Conservation (phyloP, 495 filamentous ascomycete genomes). For the Aspergillus leporis region DNA sequence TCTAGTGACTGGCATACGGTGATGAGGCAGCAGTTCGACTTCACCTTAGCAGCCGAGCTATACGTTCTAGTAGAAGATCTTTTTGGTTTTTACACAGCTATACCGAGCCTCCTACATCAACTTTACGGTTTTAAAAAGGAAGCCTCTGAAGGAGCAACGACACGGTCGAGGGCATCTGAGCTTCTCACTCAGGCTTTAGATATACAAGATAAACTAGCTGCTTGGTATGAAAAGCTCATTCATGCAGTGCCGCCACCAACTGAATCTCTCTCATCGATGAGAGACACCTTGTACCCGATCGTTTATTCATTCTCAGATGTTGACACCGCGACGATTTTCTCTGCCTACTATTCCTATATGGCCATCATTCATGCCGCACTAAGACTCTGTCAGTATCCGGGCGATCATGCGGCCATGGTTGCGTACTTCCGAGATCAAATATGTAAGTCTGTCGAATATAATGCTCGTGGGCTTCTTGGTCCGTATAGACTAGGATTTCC, state of each 20-base stretch:
- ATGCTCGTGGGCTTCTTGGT: slow-evolving; percentile 29
- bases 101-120: slow-evolving; percentile 34
- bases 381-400: slow-evolving; percentile 27
- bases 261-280: slow-evolving; percentile 22
- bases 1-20: slow-evolving; percentile 32
- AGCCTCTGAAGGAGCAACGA: slow-evolving; percentile 15
- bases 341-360: slow-evolving; percentile 37
- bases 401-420: slow-evolving; percentile 29
- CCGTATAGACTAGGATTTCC: slow-evolving; percentile 36
- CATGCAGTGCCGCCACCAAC: slow-evolving; percentile 22
- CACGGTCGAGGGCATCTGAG: slow-evolving; percentile 18
- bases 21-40: slow-evolving; percentile 29
- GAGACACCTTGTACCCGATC: slow-evolving; percentile 26
- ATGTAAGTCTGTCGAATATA: slow-evolving; percentile 38
- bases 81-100: slow-evolving; percentile 33
- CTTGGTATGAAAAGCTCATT: slow-evolving; percentile 31
- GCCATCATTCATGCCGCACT: slow-evolving; percentile 33
- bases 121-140: slow-evolving; percentile 26
- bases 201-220: slow-evolving; percentile 23
- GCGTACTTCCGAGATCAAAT: slow-evolving; percentile 36
- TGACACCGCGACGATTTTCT: slow-evolving; percentile 27
- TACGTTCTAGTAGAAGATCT: slow-evolving; percentile 30
- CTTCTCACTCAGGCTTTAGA: slow-evolving; percentile 23
- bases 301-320: slow-evolving; percentile 30
- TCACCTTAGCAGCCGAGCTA: slow-evolving; percentile 14